Conservation (phyloP, 306 rosid species). For the Vicia faba region DNA sequence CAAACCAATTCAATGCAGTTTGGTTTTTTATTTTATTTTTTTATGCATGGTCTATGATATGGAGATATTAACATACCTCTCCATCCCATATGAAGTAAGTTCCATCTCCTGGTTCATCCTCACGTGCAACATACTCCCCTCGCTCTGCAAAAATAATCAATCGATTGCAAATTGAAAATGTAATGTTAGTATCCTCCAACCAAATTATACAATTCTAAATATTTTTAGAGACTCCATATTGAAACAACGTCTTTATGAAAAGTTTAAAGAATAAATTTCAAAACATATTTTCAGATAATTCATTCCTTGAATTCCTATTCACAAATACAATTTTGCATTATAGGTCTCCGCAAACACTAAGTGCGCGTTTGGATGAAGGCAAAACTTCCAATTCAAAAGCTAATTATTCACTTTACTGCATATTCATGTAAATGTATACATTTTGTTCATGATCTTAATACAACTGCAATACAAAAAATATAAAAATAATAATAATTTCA, state of each 20-base stretch:
- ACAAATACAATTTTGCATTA: background rate
- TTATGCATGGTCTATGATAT: conserved; percentile 7
- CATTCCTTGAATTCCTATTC: conserved; percentile 17
- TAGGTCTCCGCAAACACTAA: background rate
- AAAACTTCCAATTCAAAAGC: background rate
- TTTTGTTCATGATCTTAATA: background rate
- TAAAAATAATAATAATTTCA: background rate
- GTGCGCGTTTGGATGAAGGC: background rate
- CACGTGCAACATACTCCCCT: conserved; percentile 71
- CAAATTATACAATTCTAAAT: conserved; percentile 7
- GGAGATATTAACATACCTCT: conserved; percentile 58
- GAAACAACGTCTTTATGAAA: background rate
- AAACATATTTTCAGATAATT: background rate
- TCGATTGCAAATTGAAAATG: conserved; percentile 26
- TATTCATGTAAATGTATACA: background rate
- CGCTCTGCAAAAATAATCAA: conserved; percentile 48
- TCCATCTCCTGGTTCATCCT: conserved; percentile 76
- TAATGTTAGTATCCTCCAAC: conserved; percentile 17
- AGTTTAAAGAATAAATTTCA: background rate
- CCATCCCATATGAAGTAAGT: conserved; percentile 89
- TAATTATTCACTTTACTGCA: background rate
- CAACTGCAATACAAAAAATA: background rate
- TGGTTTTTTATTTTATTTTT: background rate
- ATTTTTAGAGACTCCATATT: background rate
- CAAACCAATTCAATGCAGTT: conserved; percentile 29